Base-by-base conservation (phyloP, 1,139 yeast species). In the Neolecta irregularis region DNA sequence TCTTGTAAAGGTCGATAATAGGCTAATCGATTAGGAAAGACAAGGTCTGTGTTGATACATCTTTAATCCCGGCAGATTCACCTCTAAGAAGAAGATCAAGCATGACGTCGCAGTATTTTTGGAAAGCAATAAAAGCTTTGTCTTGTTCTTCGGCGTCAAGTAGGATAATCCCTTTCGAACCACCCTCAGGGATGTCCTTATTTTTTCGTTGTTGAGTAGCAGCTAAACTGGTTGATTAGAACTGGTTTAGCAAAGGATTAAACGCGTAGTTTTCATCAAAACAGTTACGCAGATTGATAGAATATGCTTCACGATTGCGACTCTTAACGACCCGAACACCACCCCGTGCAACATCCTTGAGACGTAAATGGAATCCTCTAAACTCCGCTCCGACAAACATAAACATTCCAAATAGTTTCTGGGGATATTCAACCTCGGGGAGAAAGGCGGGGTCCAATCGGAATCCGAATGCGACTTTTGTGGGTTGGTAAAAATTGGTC, bases 151-250 rank as follows among this genome's bases (percentile, higher is more conserved):
- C 70, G 45, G 59, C 52, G 53, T 85, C 85, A 47, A 88, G 67
- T 50, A 88, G 66, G 41, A 88, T 79, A 37, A 88, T 98, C 60
- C 98, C 98, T 59, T 88, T 88, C 33, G 96, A 81, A 31, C 98
- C 98, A 55, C 98, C 98, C 65, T 88, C 98, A 30, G 98, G 98
- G 41, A 88, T 88, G 62, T 88, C 98, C 64, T 88, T 88, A 61
- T 88, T 88, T 62, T 88, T 88, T 48, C 88, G 71, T 62, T 88
- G 98, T 61, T 88, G 98, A 30, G 98, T 88, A 43, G 77, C 74
- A 30, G 98, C 98, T 57, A 88, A 69, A 55, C 85, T 85, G n/a
- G n/a, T n/a, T n/a, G n/a, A n/a, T n/a, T n/a, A n/a, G n/a, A n/a
- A n/a, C n/a, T n/a, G n/a, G n/a, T n/a, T n/a, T n/a, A n/a, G n/a